These are phyloP conservation scores for Ascobolus immersus DNA, from an alignment of 495 filamentous ascomycete genomes.

Conservation along the genomic window DNA sequence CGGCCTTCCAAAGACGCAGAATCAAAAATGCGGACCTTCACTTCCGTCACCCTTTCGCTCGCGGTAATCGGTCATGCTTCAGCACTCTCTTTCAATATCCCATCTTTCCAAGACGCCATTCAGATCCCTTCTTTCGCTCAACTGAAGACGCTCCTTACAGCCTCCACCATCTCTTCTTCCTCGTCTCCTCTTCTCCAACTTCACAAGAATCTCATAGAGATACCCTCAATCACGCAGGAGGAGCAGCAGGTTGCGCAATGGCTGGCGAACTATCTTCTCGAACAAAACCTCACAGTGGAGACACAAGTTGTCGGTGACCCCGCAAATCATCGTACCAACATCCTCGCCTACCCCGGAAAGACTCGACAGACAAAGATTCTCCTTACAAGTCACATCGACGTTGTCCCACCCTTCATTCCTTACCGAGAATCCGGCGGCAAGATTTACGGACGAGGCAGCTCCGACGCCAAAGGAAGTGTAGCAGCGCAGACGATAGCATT, in stretches of 20 bases:
- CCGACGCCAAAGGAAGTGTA: slow-evolving; percentile 76
- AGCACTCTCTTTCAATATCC: no score
- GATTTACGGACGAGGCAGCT: slow-evolving; percentile 53
- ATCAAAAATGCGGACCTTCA: no score
- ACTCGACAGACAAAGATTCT: slow-evolving; percentile 36
- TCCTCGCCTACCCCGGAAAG: slow-evolving; percentile 47
- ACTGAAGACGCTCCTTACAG: no score
- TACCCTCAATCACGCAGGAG: slow-evolving; percentile 46
- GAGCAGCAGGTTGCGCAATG: slow-evolving; percentile 45
- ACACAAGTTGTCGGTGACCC: slow-evolving; percentile 24
- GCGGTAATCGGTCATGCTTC: no score
- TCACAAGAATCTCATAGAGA: slow-evolving; percentile 49
- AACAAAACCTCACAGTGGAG: slow-evolving; percentile 39
- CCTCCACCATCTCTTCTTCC: no score
- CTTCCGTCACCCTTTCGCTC: no score
- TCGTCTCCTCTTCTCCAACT: slow-evolving; percentile 37
- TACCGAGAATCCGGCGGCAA: slow-evolving; percentile 25
- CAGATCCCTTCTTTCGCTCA: no score
- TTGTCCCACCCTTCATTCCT: slow-evolving; percentile 41
- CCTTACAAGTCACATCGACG: slow-evolving; percentile 29
- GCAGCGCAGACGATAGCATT: slow-evolving; percentile 52
- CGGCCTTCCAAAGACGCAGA: no score
- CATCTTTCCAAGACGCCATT: no score
- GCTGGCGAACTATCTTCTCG: slow-evolving; percentile 38
- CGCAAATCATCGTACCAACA: slow-evolving; percentile 32